Evolutionary conservation across 208 protist genomes (phyloP).

Genomic region (Wallacemonas sp.): DNA sequence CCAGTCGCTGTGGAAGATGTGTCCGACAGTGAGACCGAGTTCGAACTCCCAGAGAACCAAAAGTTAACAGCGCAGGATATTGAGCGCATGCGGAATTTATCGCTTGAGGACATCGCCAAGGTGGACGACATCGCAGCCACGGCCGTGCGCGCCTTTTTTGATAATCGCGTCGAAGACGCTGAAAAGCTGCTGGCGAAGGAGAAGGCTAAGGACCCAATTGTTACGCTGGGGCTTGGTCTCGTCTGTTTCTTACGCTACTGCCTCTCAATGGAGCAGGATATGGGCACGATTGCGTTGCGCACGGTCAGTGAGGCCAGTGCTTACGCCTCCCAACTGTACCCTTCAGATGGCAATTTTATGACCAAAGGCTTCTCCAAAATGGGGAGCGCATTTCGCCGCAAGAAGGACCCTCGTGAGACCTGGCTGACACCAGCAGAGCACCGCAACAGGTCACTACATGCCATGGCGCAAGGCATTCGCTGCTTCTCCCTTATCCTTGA

Average conservation of each 20-base stretch:
- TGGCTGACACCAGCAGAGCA: constrained; percentile 44
- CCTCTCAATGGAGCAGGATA: constrained; percentile 56
- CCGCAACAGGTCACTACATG: constrained; percentile 53
- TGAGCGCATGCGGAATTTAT: constrained; percentile 25
- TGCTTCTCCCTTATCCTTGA: constrained; percentile 46
- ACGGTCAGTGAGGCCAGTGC: constrained; percentile 28
- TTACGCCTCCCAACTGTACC: constrained; percentile 40
- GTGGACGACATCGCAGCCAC: constrained; percentile 29
- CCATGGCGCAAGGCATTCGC: constrained; percentile 44
- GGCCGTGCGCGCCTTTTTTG: constrained; percentile 51
- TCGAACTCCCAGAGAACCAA: constrained; percentile 5
- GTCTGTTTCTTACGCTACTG: constrained; percentile 43
- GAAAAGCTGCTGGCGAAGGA: constrained; percentile 38
- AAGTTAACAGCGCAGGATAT: constrained; percentile 25
- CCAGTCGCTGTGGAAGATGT: background rate
- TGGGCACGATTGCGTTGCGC: constrained; percentile 38
- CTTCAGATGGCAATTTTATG: constrained; percentile 18
- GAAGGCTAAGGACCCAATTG: constrained; percentile 33
- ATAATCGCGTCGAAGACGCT: constrained; percentile 51
- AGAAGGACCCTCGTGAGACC: constrained; percentile 17
- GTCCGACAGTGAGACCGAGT: constrained; percentile 6
- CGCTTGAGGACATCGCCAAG: constrained; percentile 34
- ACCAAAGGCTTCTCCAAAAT: constrained; percentile 27
- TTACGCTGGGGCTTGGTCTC: constrained; percentile 31
- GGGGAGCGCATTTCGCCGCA: constrained; percentile 20